Percentiles rank a stretch among this genome's conserved stretches.
Conservation (phyloP, 2,329 filamentous ascomycete species). For the Ceratocystis colombiana region DNA sequence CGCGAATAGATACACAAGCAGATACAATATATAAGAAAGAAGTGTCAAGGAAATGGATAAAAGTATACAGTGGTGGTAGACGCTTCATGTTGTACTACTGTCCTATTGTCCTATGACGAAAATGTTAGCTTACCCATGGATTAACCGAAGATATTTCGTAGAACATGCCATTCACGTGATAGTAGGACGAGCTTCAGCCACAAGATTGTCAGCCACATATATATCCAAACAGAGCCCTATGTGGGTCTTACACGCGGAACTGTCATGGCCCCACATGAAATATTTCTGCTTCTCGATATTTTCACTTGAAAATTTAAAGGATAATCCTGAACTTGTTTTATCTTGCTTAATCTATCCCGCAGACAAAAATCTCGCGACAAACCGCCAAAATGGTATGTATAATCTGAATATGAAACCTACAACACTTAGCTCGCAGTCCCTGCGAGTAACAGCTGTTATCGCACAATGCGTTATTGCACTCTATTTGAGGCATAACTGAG, state of each 20-base stretch:
- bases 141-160: no score
- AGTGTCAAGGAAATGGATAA: not conserved
- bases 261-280: slow-evolving; percentile 1
- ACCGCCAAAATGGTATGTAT: slow-evolving; percentile 38
- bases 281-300: slow-evolving; percentile 12
- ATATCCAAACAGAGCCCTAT: slow-evolving; percentile 4
- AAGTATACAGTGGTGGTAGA: not conserved
- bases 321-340: not conserved
- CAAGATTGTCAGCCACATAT: not conserved
- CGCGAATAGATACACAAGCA: not conserved
- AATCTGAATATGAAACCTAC: slow-evolving; percentile 22
- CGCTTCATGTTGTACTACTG: no score
- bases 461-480: slow-evolving; percentile 17
- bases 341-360: slow-evolving; percentile 17
- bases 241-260: not conserved
- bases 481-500: slow-evolving; percentile 16
- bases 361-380: slow-evolving; percentile 23
- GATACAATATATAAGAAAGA: not conserved
- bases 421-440: slow-evolving; percentile 16
- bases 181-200: not conserved
- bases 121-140: no score
- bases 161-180: not conserved
- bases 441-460: slow-evolving; percentile 15
- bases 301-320: slow-evolving; percentile 13
- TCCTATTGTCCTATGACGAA: no score